Base-by-base conservation (phyloP, 306 rosid genomes). In the Pyrus betulifolia region DNA sequence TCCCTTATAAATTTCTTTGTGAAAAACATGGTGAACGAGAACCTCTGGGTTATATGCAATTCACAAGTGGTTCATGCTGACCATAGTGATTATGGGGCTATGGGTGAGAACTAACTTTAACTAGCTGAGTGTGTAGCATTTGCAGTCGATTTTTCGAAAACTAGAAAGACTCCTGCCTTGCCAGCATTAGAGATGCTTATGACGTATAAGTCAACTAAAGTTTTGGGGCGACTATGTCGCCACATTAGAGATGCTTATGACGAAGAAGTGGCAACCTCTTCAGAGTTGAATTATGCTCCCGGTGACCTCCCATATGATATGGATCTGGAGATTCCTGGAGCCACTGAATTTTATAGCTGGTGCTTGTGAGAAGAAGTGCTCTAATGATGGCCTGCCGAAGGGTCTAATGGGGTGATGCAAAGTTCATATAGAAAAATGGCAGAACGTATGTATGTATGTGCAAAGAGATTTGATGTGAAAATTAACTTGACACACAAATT, bases 51-150 rank as follows among this genome's bases (percentile, higher is more conserved):
- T 55, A 92, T 92, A 76, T 91, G 98, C 88, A 89, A 90, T 83
- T 94, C 96, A 3, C 98, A 91, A 86, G 98, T 91, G 85, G 98
- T 94, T 65, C 97, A 92, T 84, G 97, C 96, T 74, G 98, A 94
- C 85, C 49, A 25, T 64, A 92, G 96, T 66, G 86, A 83, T 19
- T 6, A 64, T 54, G 98, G 97, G 69, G 95, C 98, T 4, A 22
- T 89, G 86, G 95, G 90, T 77, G 84, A 81, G 81, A 85, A 83
- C 10, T 94, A 96, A 86, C 40, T 86, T 23, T 54, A 8, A 70
- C 81, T 94, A 80, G 97, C 98, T 11, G 91, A 90, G 84, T 81
- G 84, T 80, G 98, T 97, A 35, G 96, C 98, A 35, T 82, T 78
- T 25, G 98, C 98, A 2, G 98, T 94, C 76, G 98, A 94, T 83